Percentiles rank a stretch among this genome's conserved stretches.
Evolutionary conservation across 1,284 basidiomycete genomes (phyloP).

Genomic region (Puccinia polysora): DNA sequence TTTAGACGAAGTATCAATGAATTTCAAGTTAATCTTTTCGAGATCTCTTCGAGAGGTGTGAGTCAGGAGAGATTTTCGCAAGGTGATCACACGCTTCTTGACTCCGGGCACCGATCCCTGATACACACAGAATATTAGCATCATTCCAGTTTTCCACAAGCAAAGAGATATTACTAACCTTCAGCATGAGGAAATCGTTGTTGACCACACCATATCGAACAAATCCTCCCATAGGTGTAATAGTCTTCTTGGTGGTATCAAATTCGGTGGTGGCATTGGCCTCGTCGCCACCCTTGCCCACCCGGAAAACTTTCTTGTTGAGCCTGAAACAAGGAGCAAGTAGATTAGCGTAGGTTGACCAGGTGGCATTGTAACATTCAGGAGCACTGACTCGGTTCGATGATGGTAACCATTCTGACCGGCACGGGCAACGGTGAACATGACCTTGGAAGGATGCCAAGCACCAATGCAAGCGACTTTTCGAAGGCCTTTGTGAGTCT

Average conservation of each 20-base stretch:
- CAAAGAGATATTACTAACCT: constrained; percentile 45
- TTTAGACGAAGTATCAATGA: constrained; percentile 96
- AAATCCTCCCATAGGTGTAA: constrained; percentile 99
- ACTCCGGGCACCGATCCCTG: constrained; percentile 91
- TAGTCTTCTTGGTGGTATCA: constrained; percentile 86
- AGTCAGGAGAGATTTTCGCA: constrained; percentile 81
- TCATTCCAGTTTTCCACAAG: too few species aligned
- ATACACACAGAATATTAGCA: too few species aligned
- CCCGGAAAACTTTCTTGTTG: constrained; percentile 64
- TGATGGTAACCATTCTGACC: constrained; percentile 99
- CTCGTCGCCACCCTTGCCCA: constrained; percentile 74
- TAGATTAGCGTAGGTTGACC: constrained; percentile 72
- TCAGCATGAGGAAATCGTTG: constrained; percentile 92
- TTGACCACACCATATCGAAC: constrained; percentile 97
- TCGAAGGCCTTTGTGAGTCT: constrained; percentile 99
- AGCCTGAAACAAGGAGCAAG: constrained; percentile 63
- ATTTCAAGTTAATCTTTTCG: constrained; percentile 97
- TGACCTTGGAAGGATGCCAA: constrained; percentile 94
- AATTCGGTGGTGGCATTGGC: constrained; percentile 87
- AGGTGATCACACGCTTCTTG: constrained; percentile 94
- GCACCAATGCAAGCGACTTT: constrained; percentile 99
- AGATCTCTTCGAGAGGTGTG: constrained; percentile 69
- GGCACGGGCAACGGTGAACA: constrained; percentile 99
- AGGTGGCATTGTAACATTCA: background rate
- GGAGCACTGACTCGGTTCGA: constrained; percentile 63